Base-by-base conservation (phyloP, 2,329 filamentous ascomycete species). In the Colletotrichum sp. region DNA sequence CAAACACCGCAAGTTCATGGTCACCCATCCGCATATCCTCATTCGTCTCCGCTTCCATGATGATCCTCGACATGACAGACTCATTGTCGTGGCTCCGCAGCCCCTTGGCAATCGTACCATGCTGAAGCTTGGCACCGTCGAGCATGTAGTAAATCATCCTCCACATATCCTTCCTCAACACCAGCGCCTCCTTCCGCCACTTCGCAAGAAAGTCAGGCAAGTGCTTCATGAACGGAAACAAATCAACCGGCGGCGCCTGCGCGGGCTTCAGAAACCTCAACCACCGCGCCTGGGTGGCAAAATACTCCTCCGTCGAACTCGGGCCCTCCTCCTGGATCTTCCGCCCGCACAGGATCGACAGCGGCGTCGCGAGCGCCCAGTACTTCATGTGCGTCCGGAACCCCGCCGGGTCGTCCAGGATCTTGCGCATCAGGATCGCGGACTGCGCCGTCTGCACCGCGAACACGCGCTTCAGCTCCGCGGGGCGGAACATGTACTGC, bases 141-240 rank as follows among this genome's bases (percentile, higher is more conserved):
- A 88, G 80, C 71, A 88, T 86, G 2, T 81, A 77, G 18, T 83
- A 81, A 8, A 89, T 87, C 28, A 85, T 80, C 21, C 85, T 79
- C 2, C 87, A 81, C 8, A 89, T 85, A 66, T 80, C 79, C 18
- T 78, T 75, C 9, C 86, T 86, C 65, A 84, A 82, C 0, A 79
- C 81, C 75, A 86, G 83, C 34, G 86, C 85, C 16, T 87, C 85
- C 21, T 81, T 82, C 78, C 88, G 89, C 88, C 88, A 90, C 0
- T 86, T 85, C 1, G 88, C 87, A 6, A 89, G 79, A 2, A 81
- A 72, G 36, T 84, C 81, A 1, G 89, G 89, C 0, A 90, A 71
- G 63, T 87, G 80, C 57, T 88, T 87, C 52, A 82, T 67, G 13
- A 78, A 69, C 2, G 78, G 78, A 10, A 82, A 76, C 7, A 82